phyloP scores from a whole-genome alignment of 306 rosid species.

The Pterocarpus macrocarpus region DNA sequence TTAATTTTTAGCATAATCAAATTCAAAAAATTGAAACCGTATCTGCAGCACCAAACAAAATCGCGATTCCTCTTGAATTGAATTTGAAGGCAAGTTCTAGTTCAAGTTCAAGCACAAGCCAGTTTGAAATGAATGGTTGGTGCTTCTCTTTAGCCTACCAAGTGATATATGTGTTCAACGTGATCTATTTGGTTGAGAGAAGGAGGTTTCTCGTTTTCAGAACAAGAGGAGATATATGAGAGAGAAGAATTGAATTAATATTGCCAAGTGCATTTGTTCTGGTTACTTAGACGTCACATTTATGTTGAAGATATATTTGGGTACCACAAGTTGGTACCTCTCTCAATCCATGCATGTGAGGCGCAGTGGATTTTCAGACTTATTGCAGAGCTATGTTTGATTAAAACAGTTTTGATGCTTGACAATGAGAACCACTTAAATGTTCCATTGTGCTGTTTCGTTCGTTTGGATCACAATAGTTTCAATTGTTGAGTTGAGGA shows the following conservation, averaged over 20 bases:
- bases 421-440: conserved; percentile 29
- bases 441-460: not conserved
- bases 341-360: conserved; percentile 42
- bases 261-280: conserved; percentile 1
- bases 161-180: not conserved
- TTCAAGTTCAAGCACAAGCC: not conserved
- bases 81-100: conserved; percentile 18
- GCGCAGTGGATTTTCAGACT: conserved; percentile 7
- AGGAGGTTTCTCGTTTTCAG: not conserved
- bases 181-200: not conserved
- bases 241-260: conserved; percentile 8
- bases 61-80: not conserved
- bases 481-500: not conserved
- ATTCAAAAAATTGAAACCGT: conserved; percentile 12
- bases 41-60: not conserved
- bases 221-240: not conserved
- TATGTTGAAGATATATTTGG: conserved; percentile 33
- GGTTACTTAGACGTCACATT: conserved; percentile 33
- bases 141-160: not conserved
- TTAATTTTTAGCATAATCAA: not conserved
- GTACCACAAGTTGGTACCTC: conserved; percentile 9
- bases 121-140: conserved; percentile 9
- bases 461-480: not conserved
- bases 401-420: not conserved
- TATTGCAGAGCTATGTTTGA: not conserved